Conservation (phyloP, 2,329 filamentous ascomycete genomes). For the Xylariaceae sp. region DNA sequence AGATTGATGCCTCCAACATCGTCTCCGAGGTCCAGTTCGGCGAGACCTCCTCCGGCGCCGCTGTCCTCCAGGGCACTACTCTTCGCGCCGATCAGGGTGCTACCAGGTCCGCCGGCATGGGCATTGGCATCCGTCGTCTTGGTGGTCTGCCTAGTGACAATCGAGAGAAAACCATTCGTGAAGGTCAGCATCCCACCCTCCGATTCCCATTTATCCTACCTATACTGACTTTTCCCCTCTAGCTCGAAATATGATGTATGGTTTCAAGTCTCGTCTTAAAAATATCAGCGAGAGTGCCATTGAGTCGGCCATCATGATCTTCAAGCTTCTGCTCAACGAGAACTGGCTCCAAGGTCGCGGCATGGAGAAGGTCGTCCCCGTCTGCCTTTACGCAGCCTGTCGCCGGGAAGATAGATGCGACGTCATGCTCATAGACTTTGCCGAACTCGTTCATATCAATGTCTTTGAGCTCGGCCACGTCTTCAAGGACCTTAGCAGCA, state of each 20-base stretch:
- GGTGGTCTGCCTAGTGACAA: constrained; percentile 53
- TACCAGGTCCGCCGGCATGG: constrained; percentile 58
- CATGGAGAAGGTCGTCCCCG: constrained; percentile 80
- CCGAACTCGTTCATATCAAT: constrained; percentile 77
- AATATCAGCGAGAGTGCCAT: constrained; percentile 58
- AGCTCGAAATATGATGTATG: constrained; percentile 55
- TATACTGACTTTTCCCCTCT: background rate
- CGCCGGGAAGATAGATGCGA: constrained; percentile 74
- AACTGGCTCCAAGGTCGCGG: constrained; percentile 85
- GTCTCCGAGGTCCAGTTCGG: constrained; percentile 90
- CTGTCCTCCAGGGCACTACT: constrained; percentile 85
- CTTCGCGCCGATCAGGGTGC: constrained; percentile 82
- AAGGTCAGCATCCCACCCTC: constrained; percentile 28
- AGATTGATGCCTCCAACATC: constrained; percentile 82
- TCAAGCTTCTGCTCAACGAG: constrained; percentile 68
- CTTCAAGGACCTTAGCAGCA: constrained; percentile 77
- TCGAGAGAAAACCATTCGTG: constrained; percentile 57
- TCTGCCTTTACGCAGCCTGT: constrained; percentile 86
- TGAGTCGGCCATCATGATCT: constrained; percentile 66
- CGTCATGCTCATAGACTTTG: constrained; percentile 92
- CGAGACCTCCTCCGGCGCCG: constrained; percentile 79
- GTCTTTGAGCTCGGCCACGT: constrained; percentile 89
- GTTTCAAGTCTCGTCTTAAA: constrained; percentile 55
- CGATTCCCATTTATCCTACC: background rate
- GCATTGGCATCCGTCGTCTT: constrained; percentile 57